phyloP scores from a whole-genome alignment of 495 filamentous ascomycete species.

The Aspergillus homomorphus region DNA sequence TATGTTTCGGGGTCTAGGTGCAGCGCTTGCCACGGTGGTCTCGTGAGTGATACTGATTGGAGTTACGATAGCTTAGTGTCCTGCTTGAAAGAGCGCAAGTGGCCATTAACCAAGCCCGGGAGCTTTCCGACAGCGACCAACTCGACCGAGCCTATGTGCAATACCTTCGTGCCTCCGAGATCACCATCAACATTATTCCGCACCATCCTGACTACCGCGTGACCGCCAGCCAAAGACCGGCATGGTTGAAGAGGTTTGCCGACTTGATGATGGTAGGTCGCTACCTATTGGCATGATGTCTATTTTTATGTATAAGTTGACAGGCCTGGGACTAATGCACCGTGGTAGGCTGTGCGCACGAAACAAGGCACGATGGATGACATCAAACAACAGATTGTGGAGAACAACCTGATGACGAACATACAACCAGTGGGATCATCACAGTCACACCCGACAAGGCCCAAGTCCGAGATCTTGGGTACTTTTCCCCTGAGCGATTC shows the following conservation, averaged over 20 bases:
- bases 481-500: conserved; percentile 10
- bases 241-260: conserved; percentile 42
- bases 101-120: conserved; percentile 35
- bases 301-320: background rate
- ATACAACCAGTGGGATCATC: conserved; percentile 28
- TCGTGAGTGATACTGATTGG: conserved; percentile 19
- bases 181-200: conserved; percentile 72
- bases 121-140: conserved; percentile 45
- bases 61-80: conserved; percentile 28
- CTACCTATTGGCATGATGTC: background rate
- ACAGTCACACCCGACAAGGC: conserved; percentile 13
- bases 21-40: background rate
- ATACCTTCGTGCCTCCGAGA: conserved; percentile 74
- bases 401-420: conserved; percentile 39
- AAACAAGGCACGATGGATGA: conserved; percentile 47
- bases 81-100: conserved; percentile 36
- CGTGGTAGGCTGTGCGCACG: conserved; percentile 38
- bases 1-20: conserved; percentile 22
- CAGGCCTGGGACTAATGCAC: conserved; percentile 9
- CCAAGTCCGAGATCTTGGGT: conserved; percentile 17
- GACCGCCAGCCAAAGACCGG: conserved; percentile 29
- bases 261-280: conserved; percentile 38
- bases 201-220: conserved; percentile 61
- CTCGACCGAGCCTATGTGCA: conserved; percentile 68
- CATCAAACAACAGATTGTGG: conserved; percentile 44